Base-by-base conservation (phyloP, 768 basidiomycete species). In the Phallus indusiatus region DNA sequence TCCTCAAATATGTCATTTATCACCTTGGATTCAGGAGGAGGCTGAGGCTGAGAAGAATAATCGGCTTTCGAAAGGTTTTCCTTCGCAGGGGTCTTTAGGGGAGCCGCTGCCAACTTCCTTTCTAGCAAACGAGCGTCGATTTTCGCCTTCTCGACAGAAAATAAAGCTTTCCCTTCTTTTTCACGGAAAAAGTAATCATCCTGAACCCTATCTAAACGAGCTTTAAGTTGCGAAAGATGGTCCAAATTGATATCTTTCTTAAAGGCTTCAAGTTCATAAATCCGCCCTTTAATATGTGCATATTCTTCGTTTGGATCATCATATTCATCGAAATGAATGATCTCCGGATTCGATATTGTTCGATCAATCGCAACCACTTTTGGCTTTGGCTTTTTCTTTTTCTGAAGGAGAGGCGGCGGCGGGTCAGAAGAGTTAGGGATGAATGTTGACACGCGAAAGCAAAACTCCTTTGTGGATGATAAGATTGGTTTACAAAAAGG, bases 171-270 rank as follows among this genome's bases (percentile, higher is more conserved):
- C 1, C 88, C 88, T 61, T 87, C 84, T 56, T 72, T 74, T 64
- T 81, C 76, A 58, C 88, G 77, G 66, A 93, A 92, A 58, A 90
- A 79, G 64, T 89, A 89, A 67, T 85, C 75, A 21, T 73, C 71
- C 65, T 78, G 78, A 22, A 83, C 67, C 21, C 66, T 69, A 48
- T 73, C 67, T 46, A 89, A 68, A 46, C 74, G 80, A 52, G 71
- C 65, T 10, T 75, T 77, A 37, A 88, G 67, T 24, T 72, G 66
- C 57, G 69, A 71, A 12, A 75, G 63, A 24, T 71, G 65, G 18
- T 67, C 58, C 3, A 33, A 12, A 35, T 16, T 34, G 20, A n/a
- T 35, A 20, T n/a, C 36, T n/a, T 66, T 61, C 50, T 70, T 70
- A 20, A 65, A 66, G 0, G 68, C 67, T n/a, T 75, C 76, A 21